Evolutionary conservation across 805 yeast genomes (phyloP), one percentile per base, ranked within the genome.

Genomic region (Pichia scutulata): DNA sequence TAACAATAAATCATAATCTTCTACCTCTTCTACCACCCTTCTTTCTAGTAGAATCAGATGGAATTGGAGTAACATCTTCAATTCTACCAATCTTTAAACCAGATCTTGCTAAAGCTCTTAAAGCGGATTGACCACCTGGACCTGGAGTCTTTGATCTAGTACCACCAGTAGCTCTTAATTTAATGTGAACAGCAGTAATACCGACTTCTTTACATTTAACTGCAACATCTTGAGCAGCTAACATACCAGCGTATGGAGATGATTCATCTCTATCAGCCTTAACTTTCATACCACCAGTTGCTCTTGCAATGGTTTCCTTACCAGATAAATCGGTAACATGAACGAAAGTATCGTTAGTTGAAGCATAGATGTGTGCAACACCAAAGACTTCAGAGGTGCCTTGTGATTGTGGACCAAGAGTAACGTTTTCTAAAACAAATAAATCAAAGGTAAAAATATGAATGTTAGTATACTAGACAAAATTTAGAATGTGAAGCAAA

Each of bases 1-100:
- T 41, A 43, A 39, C 36, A 28, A 51, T 49, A 44, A 58, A 56
- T 66, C 62, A 67, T 57, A 90, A 86, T 87, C 99, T 89, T 86
- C 99, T 92, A 92, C 99, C 99, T 85, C 99, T 90, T 84, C 99
- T 93, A 88, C 99, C 99, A 89, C 99, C 99, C 95, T 93, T 95
- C 89, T 92, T 88, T 86, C 99, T 93, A 77, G 99, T 95, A 70
- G 98, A 90, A 79, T 93, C 99, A 66, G 99, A 93, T 77, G 99
- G 99, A 70, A 93, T 90, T 77, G 99, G 99, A 67, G 99, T 93
- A 66, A 93, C 99, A 77, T 93, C 99, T 83, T 95, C 99, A 68
- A 93, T 93, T 80, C 99, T 89, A 70, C 99, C 99, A 65, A 93
- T 93, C 85, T 96, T 90, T 78, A 93, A 82, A 75, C 99, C 99